Evolutionary conservation across 176 grass and related monocot genomes (phyloP), one percentile per base, ranked within the genome.

Genomic region (Eremochloa ophiuroides): DNA sequence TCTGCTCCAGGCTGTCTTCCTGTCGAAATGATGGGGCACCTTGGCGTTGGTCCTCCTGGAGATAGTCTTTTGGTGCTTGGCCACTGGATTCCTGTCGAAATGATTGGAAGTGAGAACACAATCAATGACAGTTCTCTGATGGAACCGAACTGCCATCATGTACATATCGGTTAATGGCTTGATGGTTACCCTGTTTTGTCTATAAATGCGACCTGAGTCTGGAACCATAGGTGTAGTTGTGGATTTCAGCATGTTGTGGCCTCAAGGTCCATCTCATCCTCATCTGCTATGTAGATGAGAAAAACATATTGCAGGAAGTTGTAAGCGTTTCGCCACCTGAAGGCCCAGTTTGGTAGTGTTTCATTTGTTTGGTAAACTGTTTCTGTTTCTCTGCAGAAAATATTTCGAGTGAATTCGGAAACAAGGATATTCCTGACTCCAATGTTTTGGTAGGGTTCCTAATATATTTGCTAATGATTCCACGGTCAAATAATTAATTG

Each of bases 1-100:
- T 39, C 29, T 86, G 56, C 86, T 91, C 61, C 93, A 86, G 72
- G 86, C 70, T 25, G 37, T 89, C 73, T 86, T 90, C 38, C 75
- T 86, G 7, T 98, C 92, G 5, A 82, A 91, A 79, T 90, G 84
- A 18, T 95, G 86, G 88, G 95, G 90, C 14, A 98, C 90, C 25
- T 67, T 98, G 83, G 75, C 39, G n/a, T 98, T 98, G 65, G 92
- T 98, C 56, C 10, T 93, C 6, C 40, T 91, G 67, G 88, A 98
- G 86, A 89, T 98, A 28, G 53, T 95, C n/a, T 93, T 98, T 66
- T 98, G 95, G 88, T 92, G 92, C 63, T 60, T 98, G 75, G 84
- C 74, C 1, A 84, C 90, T 37, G 93, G 86, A 40, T 84, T 91
- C 64, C 80, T 93, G 30, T 92, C n/a, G n/a, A 95, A 62, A 89